Percentiles rank a stretch among this genome's conserved stretches.
phyloP scores from a whole-genome alignment of 257 asterid genomes.

The Marsdenia floribunda region DNA sequence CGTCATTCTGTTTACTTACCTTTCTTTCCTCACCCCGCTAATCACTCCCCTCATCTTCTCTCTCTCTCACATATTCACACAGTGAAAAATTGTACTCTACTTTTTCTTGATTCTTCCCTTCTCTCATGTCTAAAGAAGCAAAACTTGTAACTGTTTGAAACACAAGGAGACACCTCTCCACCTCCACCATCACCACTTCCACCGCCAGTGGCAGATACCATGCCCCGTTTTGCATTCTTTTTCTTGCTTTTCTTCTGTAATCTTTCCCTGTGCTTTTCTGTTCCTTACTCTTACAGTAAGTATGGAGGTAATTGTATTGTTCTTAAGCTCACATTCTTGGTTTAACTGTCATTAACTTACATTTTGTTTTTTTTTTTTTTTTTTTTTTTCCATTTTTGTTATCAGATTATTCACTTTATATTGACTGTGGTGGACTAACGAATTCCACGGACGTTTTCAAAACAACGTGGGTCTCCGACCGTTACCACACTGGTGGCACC shows the following conservation, averaged over 20 bases:
- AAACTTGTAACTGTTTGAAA: not conserved
- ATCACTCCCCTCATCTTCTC: conserved; percentile 18
- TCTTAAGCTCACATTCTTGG: not conserved
- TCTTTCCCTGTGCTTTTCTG: conserved; percentile 10
- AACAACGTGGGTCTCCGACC: conserved; percentile 80
- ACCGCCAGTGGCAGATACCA: not conserved
- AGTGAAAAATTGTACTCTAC: not conserved
- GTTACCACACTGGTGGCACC: conserved; percentile 71
- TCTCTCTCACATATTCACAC: conserved; percentile 6
- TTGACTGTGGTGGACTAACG: conserved; percentile 75
- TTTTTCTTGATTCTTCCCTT: not conserved
- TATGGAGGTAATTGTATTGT: not conserved
- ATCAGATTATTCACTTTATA: conserved; percentile 57
- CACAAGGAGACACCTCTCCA: not conserved
- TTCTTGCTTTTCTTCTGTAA: not conserved
- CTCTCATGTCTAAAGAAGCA: conserved; percentile 24
- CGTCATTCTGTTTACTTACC: conserved; percentile 25
- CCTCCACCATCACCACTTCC: not conserved
- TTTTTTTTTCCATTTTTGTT: not conserved
- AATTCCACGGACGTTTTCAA: conserved; percentile 66
- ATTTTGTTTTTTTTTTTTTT: too few relatives aligned
- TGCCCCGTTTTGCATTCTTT: not conserved
- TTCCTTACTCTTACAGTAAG: conserved; percentile 22
- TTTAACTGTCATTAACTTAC: conserved; percentile 16
- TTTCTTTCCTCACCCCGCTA: conserved; percentile 20